Evolutionary conservation across 2,329 filamentous ascomycete species (phyloP).

Genomic region (Akanthomyces lecanii): DNA sequence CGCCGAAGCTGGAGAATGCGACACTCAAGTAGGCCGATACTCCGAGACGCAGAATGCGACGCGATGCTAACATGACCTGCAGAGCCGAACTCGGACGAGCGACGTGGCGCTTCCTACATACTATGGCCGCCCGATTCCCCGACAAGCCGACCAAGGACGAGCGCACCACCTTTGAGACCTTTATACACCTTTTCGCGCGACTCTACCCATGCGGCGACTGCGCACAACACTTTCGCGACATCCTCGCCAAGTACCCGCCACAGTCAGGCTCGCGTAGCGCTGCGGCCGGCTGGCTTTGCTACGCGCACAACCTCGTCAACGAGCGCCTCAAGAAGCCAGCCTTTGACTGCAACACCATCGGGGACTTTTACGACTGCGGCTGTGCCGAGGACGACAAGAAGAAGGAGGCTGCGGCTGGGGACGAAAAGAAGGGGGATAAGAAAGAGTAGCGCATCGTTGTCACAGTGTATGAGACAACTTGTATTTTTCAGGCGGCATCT

Average conservation of each 20-base stretch:
- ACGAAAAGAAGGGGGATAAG: constrained; percentile 24
- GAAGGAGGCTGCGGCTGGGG: constrained; percentile 24
- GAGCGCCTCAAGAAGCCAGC: constrained; percentile 55
- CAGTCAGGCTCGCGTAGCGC: constrained; percentile 60
- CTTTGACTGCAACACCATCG: constrained; percentile 65
- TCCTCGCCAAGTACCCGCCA: constrained; percentile 59
- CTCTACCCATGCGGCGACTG: constrained; percentile 69
- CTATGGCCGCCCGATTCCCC: constrained; percentile 66
- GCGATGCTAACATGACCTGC: neutral
- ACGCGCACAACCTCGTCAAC: constrained; percentile 65
- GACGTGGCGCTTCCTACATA: constrained; percentile 67
- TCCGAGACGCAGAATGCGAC: no score
- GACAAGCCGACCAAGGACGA: constrained; percentile 61
- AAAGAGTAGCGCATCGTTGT: neutral
- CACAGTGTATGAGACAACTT: neutral
- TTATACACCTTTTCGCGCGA: constrained; percentile 63
- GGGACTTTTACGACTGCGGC: constrained; percentile 68
- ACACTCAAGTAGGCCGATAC: constrained; percentile 60
- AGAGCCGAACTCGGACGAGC: constrained; percentile 63
- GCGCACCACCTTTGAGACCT: constrained; percentile 58
- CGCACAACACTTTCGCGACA: constrained; percentile 60
- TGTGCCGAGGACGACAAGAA: constrained; percentile 61
- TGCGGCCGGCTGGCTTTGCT: constrained; percentile 64
- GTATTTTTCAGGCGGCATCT: constrained; percentile 3
- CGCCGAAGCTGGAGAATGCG: constrained; percentile 77